Evolutionary conservation across 176 grass and related monocot genomes (phyloP).

Genomic region (Paspalum vaginatum): DNA sequence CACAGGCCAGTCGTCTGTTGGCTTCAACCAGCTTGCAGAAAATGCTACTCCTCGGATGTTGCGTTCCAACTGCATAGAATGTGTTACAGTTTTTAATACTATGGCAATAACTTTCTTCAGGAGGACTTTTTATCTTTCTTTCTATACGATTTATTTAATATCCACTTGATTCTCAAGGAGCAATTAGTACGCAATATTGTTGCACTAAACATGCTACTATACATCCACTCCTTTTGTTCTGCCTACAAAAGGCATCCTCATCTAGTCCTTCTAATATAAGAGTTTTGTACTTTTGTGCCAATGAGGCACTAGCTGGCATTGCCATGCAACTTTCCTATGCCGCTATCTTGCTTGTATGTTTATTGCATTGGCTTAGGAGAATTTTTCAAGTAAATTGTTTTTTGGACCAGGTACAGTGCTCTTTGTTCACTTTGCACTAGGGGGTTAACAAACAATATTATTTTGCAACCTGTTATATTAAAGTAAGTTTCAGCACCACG

Average conservation of each 20-base stretch:
- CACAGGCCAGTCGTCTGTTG: constrained; percentile 65
- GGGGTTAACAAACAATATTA: neutral
- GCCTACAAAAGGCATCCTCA: constrained; percentile 3
- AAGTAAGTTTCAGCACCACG: neutral
- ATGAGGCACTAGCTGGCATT: neutral
- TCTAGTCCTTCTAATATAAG: constrained; percentile 8
- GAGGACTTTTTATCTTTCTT: constrained; percentile 21
- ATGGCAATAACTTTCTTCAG: constrained; percentile 23
- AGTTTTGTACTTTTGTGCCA: neutral
- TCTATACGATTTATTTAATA: constrained; percentile 30
- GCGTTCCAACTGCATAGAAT: constrained; percentile 75
- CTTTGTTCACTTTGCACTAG: neutral
- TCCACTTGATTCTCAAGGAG: constrained; percentile 31
- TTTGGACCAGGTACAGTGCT: neutral
- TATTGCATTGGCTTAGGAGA: constrained; percentile 11
- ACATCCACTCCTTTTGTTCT: constrained; percentile 16
- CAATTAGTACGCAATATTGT: constrained; percentile 22
- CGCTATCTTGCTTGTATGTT: neutral
- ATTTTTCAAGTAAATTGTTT: constrained; percentile 14
- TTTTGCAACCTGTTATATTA: neutral
- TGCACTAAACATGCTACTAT: constrained; percentile 16
- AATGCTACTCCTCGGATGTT: constrained; percentile 85
- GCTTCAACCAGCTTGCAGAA: constrained; percentile 78
- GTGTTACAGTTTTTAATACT: constrained; percentile 26
- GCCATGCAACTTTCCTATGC: neutral